Percentiles rank a stretch among this genome's conserved stretches.
Evolutionary conservation across 2,329 filamentous ascomycete species (phyloP).

Genomic region (Colletotrichum destructivum): DNA sequence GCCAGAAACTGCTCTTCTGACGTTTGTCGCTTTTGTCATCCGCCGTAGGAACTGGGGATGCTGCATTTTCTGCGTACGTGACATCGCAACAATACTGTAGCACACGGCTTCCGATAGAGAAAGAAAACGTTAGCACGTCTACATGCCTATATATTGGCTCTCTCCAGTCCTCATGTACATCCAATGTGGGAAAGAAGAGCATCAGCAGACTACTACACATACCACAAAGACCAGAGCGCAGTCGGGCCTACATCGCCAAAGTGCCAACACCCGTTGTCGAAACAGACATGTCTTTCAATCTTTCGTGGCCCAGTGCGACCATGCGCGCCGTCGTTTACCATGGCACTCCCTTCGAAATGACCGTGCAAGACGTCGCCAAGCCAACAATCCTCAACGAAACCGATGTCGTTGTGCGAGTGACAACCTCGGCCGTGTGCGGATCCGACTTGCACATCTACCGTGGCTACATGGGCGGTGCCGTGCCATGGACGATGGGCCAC

Average conservation of each 20-base stretch:
- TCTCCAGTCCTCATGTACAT: neutral
- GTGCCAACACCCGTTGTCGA: neutral
- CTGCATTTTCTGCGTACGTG: neutral
- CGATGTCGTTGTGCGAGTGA: constrained; percentile 55
- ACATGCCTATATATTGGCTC: constrained; percentile 6
- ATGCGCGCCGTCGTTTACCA: constrained; percentile 44
- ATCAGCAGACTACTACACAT: neutral
- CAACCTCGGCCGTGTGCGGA: constrained; percentile 52
- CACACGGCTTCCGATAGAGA: neutral
- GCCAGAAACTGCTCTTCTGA: neutral
- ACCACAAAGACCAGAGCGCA: neutral
- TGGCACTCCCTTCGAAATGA: constrained; percentile 42
- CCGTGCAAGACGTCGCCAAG: constrained; percentile 42
- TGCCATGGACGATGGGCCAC: constrained; percentile 51
- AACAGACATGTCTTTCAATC: constrained; percentile 5
- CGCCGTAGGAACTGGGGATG: neutral
- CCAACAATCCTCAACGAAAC: constrained; percentile 39
- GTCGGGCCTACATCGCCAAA: neutral
- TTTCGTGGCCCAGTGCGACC: constrained; percentile 2
- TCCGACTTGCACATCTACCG: constrained; percentile 53
- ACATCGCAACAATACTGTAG: neutral
- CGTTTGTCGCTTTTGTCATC: neutral
- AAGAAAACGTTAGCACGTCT: neutral
- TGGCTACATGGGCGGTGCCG: constrained; percentile 43
- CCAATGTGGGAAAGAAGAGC: neutral